Conservation (phyloP, 116 monocot genomes). For the Papilionanthe hybrid region DNA sequence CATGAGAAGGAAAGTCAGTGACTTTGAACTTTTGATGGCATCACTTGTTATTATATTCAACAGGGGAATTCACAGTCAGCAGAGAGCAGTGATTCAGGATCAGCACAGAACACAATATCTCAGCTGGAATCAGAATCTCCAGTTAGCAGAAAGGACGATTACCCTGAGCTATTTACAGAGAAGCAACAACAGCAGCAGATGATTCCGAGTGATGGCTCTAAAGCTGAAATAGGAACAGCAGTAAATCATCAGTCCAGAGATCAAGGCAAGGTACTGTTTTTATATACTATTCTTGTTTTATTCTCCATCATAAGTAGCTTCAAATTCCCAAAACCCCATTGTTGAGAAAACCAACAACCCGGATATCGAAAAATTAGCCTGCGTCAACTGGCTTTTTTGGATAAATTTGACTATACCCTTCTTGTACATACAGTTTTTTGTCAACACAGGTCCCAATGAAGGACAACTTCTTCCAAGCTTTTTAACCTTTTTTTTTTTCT, state of each 20-base stretch:
- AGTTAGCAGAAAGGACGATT: constrained; percentile 31
- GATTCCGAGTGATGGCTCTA: constrained; percentile 35
- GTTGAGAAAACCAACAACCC: not conserved
- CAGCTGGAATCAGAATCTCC: constrained; percentile 61
- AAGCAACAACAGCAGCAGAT: constrained; percentile 27
- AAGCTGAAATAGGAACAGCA: constrained; percentile 25
- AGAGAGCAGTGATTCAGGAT: constrained; percentile 86
- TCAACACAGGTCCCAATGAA: constrained; percentile 23
- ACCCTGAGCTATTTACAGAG: constrained; percentile 5
- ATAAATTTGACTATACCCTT: too few species aligned
- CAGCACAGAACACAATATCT: constrained; percentile 60
- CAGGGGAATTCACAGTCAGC: constrained; percentile 55
- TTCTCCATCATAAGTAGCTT: constrained; percentile 2
- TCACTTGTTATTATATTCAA: constrained; percentile 1
- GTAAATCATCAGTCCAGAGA: constrained; percentile 32
- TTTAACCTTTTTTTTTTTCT: not conserved
- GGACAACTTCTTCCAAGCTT: not conserved
- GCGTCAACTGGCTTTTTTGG: not conserved
- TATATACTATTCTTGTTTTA: not conserved
- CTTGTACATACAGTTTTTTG: too few species aligned
- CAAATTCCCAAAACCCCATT: constrained; percentile 13
- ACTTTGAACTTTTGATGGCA: not conserved
- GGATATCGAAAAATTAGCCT: not conserved
- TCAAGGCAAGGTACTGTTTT: constrained; percentile 53
- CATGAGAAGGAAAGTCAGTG: too few species aligned